Evolutionary conservation across 1,139 yeast genomes (phyloP).

Genomic region (Suhomyces bolitotheri): DNA sequence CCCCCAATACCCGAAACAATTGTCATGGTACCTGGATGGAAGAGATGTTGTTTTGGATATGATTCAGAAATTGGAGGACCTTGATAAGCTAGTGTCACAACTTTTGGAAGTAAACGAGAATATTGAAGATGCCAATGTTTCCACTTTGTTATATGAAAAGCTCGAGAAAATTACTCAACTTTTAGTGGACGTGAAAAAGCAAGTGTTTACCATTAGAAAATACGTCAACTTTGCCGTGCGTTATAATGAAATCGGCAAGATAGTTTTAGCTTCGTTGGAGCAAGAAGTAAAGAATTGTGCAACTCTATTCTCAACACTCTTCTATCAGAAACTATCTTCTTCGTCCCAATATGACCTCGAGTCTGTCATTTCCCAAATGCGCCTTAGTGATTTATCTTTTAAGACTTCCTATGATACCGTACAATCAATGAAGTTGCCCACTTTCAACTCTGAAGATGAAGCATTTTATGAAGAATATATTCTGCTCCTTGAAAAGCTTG

Average conservation of each 20-base stretch:
- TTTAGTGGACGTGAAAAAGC: slow-evolving; percentile 41
- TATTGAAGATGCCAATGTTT: slow-evolving; percentile 29
- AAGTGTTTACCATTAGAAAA: slow-evolving; percentile 37
- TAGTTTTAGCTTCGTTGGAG: slow-evolving; percentile 52
- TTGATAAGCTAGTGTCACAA: slow-evolving; percentile 50
- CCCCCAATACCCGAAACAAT: slow-evolving; percentile 7
- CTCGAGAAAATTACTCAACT: slow-evolving; percentile 42
- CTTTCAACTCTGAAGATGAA: slow-evolving; percentile 33
- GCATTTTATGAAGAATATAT: slow-evolving; percentile 32
- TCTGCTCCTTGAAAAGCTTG: slow-evolving; percentile 34
- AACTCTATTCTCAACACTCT: slow-evolving; percentile 1
- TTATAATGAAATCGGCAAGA: slow-evolving; percentile 56
- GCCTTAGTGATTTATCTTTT: slow-evolving; percentile 27
- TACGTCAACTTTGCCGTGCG: slow-evolving; percentile 56
- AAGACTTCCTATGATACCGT: slow-evolving; percentile 16
- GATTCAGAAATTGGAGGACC: slow-evolving; percentile 36
- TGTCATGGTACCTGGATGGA: slow-evolving; percentile 55
- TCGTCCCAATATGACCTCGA: slow-evolving; percentile 39
- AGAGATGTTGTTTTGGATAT: slow-evolving; percentile 42
- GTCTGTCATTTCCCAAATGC: slow-evolving; percentile 41
- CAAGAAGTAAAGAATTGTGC: slow-evolving; percentile 41
- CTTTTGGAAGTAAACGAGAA: slow-evolving; percentile 30
- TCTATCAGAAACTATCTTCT: slow-evolving; percentile 4
- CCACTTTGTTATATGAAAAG: slow-evolving; percentile 19
- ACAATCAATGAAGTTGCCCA: slow-evolving; percentile 31